phyloP scores from a whole-genome alignment of 75 land plant genomes.

The Chamaecyparis obtusa region DNA sequence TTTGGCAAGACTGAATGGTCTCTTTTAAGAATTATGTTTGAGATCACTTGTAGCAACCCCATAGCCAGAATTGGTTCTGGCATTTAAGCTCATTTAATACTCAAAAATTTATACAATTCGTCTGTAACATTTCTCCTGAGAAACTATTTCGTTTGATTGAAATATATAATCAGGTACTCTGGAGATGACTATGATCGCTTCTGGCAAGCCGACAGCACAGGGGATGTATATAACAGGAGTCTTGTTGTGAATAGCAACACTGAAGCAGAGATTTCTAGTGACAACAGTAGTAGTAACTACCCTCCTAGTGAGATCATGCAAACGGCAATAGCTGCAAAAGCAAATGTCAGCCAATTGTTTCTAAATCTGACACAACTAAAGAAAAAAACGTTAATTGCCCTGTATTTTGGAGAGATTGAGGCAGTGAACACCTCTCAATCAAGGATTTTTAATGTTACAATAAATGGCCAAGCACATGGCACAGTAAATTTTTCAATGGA shows the following conservation, averaged over 20 bases:
- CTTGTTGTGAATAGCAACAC: not conserved
- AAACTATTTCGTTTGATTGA: no score
- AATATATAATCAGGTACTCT: not conserved
- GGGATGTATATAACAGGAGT: not conserved
- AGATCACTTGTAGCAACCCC: no score
- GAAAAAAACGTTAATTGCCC: not conserved
- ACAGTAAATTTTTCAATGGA: not conserved
- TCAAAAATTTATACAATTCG: no score
- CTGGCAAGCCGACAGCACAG: not conserved
- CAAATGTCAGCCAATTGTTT: not conserved
- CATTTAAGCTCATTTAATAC: no score
- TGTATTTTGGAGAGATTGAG: slow-evolving; percentile 7
- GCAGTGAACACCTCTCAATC: not conserved
- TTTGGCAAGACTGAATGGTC: no score
- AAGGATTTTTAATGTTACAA: not conserved
- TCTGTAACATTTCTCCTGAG: no score
- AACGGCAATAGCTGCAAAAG: not conserved
- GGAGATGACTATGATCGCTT: not conserved
- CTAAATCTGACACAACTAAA: not conserved
- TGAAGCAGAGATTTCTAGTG: not conserved
- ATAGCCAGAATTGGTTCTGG: no score
- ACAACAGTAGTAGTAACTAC: not conserved
- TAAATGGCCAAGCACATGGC: not conserved
- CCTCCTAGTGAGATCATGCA: not conserved
- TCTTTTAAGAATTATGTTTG: no score